A percentile compares a stretch with the other conserved stretches of the same genome.
phyloP scores from a whole-genome alignment of 2,329 filamentous ascomycete species.

The Drechslerella dactyloides region DNA sequence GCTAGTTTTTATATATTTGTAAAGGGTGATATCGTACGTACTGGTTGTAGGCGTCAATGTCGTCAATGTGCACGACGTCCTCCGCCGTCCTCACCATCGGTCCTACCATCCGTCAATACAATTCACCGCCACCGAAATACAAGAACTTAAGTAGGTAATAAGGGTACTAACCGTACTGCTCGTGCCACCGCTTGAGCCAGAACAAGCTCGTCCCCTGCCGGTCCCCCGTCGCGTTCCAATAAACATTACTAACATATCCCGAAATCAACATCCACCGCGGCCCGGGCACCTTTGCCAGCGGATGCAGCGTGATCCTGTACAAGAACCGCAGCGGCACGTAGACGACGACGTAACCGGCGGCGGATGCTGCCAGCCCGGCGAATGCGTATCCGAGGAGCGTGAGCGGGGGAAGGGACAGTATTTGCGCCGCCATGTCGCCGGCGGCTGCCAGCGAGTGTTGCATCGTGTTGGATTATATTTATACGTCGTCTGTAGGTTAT shows the following conservation, averaged over 20 bases:
- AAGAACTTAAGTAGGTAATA: too few relatives aligned
- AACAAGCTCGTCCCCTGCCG: neutral
- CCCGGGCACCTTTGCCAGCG: slow-evolving; percentile 56
- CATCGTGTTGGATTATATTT: slow-evolving; percentile 18
- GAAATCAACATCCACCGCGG: slow-evolving; percentile 57
- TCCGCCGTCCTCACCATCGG: slow-evolving; percentile 59
- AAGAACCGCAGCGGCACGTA: slow-evolving; percentile 44
- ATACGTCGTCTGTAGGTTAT: too few relatives aligned
- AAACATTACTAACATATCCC: slow-evolving; percentile 57
- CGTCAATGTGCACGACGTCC: slow-evolving; percentile 55
- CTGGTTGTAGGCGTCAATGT: slow-evolving; percentile 55
- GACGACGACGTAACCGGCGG: slow-evolving; percentile 1
- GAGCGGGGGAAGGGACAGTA: neutral
- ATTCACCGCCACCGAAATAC: too few relatives aligned
- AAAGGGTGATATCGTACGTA: slow-evolving; percentile 8
- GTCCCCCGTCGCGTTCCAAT: slow-evolving; percentile 54
- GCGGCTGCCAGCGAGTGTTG: slow-evolving; percentile 7
- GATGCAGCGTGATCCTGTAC: slow-evolving; percentile 56
- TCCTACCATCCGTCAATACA: slow-evolving; percentile 50
- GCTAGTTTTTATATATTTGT: neutral
- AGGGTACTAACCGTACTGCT: slow-evolving; percentile 28
- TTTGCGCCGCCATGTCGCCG: neutral
- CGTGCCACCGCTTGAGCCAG: slow-evolving; percentile 18
- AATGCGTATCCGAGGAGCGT: slow-evolving; percentile 4
- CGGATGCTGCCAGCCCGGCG: slow-evolving; percentile 6